phyloP scores from a whole-genome alignment of 2,329 filamentous ascomycete species.

The Stylonectria norvegica region DNA sequence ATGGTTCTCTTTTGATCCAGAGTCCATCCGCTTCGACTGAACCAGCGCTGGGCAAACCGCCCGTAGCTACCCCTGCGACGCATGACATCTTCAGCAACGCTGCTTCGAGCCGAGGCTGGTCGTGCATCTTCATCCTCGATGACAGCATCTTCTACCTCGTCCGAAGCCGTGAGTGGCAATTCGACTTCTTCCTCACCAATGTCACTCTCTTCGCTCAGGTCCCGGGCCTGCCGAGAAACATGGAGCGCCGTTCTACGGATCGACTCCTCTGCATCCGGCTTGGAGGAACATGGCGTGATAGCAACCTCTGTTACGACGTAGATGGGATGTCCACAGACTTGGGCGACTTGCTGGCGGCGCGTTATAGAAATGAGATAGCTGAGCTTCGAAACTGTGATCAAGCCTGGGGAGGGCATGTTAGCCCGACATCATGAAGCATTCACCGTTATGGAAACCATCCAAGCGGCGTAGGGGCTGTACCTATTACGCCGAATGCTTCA shows the following conservation, averaged over 20 bases:
- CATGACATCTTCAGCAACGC: constrained; percentile 86
- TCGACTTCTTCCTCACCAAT: constrained; percentile 48
- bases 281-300: constrained; percentile 81
- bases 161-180: constrained; percentile 31
- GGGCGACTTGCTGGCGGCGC: constrained; percentile 81
- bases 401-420: constrained; percentile 50
- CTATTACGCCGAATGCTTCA: constrained; percentile 59
- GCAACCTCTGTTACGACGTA: constrained; percentile 88
- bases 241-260: constrained; percentile 58
- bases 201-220: constrained; percentile 42
- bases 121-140: constrained; percentile 32
- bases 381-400: constrained; percentile 76
- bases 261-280: constrained; percentile 67
- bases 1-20: constrained; percentile 66
- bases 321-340: constrained; percentile 75
- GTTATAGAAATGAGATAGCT: constrained; percentile 87
- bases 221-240: constrained; percentile 37
- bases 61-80: constrained; percentile 79
- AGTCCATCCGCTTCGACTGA: constrained; percentile 79
- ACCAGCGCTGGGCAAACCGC: constrained; percentile 86
- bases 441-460: too few species aligned
- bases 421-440: neutral
- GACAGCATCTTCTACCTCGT: constrained; percentile 44
- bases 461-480: constrained; percentile 42
- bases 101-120: constrained; percentile 45